Evolutionary conservation across 331 rosid species (phyloP), one percentile per base, ranked within the genome.

Genomic region (Quercus tomentella): DNA sequence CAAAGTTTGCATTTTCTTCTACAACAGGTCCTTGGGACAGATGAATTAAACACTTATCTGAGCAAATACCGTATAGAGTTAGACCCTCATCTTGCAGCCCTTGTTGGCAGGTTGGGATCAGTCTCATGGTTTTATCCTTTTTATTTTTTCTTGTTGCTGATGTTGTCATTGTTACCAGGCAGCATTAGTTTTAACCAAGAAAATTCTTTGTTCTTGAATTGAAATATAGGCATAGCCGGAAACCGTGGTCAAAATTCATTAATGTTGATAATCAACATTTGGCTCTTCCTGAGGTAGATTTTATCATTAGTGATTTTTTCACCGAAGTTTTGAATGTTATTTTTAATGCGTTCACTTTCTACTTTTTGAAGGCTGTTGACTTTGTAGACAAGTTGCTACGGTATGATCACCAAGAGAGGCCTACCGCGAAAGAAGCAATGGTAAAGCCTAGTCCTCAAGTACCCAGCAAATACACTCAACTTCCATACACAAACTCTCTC

Each of bases 341-440:
- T n/a, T 77, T 63, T 75, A 17, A 63, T 18, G 33, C 30, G 4
- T 58, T 18, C 60, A 23, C 31, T 77, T 73, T 31, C 45, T 35
- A 67, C 51, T 43, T 58, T 68, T 28, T 82, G 43, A 56, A 94
- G 98, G 98, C 98, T 35, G 73, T 92, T 71, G 97, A 94, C 85
- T 94, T 94, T 79, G 91, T 90, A 28, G 98, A 94, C 90, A 94
- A 84, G 85, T 85, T 94, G 73, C 85, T 94, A 33, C 91, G 86
- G 4, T 94, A 92, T 78, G 98, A 94, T 86, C 97, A 94, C 89
- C 98, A 90, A 87, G 98, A 92, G 74, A 91, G 98, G 52, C 98
- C 95, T 17, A 92, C 98, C 33, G 97, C 98, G 60, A 94, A 89
- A 83, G 98, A 94, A 90, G 98, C 98, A 77, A 92, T 94, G 98